These are phyloP conservation scores for Rhodotorula babjevae DNA, from an alignment of 768 basidiomycete genomes.

Conservation along the genomic window DNA sequence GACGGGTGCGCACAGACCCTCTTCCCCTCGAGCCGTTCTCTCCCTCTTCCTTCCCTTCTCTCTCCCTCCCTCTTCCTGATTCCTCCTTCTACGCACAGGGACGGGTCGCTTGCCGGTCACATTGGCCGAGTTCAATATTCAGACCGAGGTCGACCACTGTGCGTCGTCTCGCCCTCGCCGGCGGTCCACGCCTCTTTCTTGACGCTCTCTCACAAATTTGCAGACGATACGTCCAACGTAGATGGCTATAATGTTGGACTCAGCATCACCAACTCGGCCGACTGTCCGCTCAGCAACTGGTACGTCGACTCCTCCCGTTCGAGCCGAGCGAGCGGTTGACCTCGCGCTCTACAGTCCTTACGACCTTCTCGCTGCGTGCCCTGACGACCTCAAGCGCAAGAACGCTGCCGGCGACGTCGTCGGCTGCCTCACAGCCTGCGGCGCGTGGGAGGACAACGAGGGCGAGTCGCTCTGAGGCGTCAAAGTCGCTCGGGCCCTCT, in stretches of 20 bases:
- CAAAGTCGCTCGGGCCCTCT: background rate
- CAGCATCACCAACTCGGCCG: slow-evolving; percentile 6
- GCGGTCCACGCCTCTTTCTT: no score
- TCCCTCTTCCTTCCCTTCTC: no score
- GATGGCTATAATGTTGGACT: slow-evolving; percentile 25
- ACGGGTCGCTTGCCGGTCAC: slow-evolving; percentile 8
- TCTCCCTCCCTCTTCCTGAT: no score
- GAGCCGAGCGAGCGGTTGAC: accelerated
- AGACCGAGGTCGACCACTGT: slow-evolving; percentile 7
- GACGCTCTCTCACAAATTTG: no score
- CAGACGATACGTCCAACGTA: slow-evolving; percentile 17
- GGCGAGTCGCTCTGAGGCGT: no score
- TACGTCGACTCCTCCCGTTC: background rate
- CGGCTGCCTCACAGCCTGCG: slow-evolving; percentile 26
- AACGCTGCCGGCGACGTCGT: slow-evolving; percentile 18
- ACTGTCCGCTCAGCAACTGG: slow-evolving; percentile 21
- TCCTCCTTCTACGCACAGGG: no score
- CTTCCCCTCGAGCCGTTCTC: background rate
- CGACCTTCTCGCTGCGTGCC: slow-evolving; percentile 2
- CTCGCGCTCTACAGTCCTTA: background rate
- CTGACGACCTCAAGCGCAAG: slow-evolving; percentile 15
- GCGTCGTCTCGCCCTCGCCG: background rate
- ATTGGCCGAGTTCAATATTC: slow-evolving; percentile 18
- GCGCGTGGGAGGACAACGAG: background rate
- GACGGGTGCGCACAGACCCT: background rate